A percentile compares a stretch with the other conserved stretches of the same genome.
Evolutionary conservation across 176 grass and related monocot species (phyloP).

Genomic region (Musa acuminata): DNA sequence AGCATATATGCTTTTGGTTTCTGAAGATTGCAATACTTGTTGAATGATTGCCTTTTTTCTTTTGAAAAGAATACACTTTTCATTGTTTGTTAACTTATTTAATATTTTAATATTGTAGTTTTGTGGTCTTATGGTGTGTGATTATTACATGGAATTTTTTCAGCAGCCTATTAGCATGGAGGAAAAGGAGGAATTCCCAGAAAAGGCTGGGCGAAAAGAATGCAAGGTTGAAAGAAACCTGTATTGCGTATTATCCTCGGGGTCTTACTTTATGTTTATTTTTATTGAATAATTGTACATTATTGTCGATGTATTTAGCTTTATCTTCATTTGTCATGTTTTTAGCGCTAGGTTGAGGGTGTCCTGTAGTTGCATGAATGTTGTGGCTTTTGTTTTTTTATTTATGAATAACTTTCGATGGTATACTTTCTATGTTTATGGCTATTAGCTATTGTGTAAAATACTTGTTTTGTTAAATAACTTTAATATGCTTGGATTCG

Average conservation of each 20-base stretch:
- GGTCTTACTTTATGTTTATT: neutral
- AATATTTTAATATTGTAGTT: neutral
- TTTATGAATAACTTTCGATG: neutral
- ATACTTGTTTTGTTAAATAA: no score
- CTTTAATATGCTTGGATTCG: neutral
- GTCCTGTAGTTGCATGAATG: neutral
- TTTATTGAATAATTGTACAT: neutral
- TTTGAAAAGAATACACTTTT: neutral
- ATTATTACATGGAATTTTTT: neutral
- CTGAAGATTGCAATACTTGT: conserved; percentile 1
- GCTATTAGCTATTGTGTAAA: neutral
- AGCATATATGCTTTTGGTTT: neutral
- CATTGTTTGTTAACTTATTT: neutral
- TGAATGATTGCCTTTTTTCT: neutral
- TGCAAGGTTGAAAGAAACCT: conserved; percentile 1
- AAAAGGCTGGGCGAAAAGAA: neutral
- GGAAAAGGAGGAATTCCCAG: neutral
- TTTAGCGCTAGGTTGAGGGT: neutral
- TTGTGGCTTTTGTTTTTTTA: neutral
- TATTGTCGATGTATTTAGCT: neutral
- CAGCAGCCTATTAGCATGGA: neutral
- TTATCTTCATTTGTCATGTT: neutral
- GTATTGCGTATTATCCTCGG: neutral
- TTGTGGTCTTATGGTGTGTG: neutral
- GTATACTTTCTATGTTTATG: neutral